These are phyloP conservation scores for Curvularia sp. DNA, from an alignment of 2,329 filamentous ascomycete species.

Conservation along the genomic window DNA sequence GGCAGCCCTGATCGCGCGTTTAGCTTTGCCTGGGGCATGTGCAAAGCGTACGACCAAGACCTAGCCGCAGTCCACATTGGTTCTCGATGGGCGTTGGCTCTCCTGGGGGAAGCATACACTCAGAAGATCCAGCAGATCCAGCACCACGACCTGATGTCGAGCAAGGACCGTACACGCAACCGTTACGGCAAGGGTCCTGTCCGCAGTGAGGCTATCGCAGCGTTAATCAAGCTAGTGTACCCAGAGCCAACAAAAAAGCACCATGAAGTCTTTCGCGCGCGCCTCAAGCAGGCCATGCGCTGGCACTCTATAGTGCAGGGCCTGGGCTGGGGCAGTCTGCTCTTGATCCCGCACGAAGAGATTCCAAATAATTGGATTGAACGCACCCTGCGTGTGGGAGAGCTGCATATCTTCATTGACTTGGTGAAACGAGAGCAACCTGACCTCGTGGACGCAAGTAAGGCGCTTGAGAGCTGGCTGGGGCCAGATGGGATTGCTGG, in stretches of 20 bases:
- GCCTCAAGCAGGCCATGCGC: background rate
- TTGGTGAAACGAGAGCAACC: background rate
- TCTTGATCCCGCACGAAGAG: no score
- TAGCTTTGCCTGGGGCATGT: slow-evolving; percentile 8
- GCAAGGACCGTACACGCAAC: slow-evolving; percentile 1
- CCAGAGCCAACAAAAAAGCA: background rate
- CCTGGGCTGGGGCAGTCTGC: background rate
- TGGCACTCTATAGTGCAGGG: background rate
- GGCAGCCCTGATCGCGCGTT: background rate
- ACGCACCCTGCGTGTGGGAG: background rate
- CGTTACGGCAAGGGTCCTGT: slow-evolving; percentile 1
- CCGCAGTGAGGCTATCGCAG: no score
- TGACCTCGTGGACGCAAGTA: background rate
- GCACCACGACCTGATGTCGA: background rate
- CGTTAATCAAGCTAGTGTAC: background rate
- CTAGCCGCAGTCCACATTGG: slow-evolving; percentile 9
- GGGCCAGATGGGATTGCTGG: no score
- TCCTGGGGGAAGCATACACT: background rate
- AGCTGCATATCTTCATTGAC: background rate
- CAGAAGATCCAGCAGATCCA: slow-evolving; percentile 5
- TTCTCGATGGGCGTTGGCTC: slow-evolving; percentile 6
- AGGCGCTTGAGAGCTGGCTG: no score
- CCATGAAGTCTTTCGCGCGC: background rate
- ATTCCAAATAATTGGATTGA: background rate
- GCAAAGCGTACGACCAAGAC: slow-evolving; percentile 7